Conservation (phyloP, 257 asterid genomes). For the Nicotiana undulata region DNA sequence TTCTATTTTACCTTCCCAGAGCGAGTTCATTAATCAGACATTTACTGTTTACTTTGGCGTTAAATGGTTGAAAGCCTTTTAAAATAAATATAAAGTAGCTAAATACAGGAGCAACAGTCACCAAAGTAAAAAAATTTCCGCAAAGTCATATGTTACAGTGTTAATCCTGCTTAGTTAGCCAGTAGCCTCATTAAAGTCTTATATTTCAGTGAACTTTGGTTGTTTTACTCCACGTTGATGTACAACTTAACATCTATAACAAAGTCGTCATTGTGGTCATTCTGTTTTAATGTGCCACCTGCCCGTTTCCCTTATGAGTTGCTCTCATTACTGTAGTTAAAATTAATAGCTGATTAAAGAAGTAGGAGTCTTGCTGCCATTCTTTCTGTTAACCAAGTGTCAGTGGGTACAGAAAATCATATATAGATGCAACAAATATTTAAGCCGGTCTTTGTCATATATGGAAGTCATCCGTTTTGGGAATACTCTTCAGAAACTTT, state of each 20-base stretch:
- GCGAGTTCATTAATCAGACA: not conserved
- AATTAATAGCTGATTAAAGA: not conserved
- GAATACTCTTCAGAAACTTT: not conserved
- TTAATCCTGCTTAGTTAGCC: not conserved
- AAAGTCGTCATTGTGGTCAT: not conserved
- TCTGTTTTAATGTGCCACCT: not conserved
- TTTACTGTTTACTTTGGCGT: not conserved
- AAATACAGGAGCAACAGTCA: not conserved
- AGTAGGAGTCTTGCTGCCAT: not conserved
- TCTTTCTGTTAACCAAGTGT: slow-evolving; percentile 11
- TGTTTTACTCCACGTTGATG: not conserved
- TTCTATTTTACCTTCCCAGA: not conserved
- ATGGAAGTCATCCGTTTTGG: not conserved
- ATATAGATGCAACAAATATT: not conserved
- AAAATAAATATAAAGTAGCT: not conserved
- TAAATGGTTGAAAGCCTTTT: not conserved
- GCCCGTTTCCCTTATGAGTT: not conserved
- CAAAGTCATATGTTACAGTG: not conserved
- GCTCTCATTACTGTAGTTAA: slow-evolving; percentile 2
- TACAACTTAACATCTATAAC: not conserved
- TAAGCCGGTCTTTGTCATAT: not conserved
- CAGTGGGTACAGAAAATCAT: not conserved
- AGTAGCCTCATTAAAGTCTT: not conserved
- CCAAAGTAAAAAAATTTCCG: not conserved
- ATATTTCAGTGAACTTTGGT: not conserved